Conservation (phyloP, 257 asterid genomes). For the Ballota nigra region DNA sequence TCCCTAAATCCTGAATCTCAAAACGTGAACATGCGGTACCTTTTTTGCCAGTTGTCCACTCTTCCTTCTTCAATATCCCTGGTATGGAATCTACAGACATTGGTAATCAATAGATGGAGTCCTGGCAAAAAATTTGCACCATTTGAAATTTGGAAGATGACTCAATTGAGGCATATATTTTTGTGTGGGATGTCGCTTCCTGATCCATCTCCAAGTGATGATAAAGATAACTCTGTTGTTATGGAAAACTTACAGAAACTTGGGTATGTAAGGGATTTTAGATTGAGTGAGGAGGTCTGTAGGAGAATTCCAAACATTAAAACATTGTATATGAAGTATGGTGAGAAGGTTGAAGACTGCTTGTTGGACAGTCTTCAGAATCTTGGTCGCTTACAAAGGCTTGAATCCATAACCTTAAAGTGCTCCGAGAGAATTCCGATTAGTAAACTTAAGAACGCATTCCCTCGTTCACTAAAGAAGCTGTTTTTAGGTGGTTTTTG, state of each 20-base stretch:
- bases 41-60: background rate
- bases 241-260: conserved; percentile 4
- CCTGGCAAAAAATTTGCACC: background rate
- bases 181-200: background rate
- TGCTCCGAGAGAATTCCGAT: background rate
- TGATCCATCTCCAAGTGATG: background rate
- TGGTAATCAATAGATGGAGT: background rate
- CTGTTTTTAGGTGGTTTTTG: background rate
- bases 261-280: background rate
- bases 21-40: background rate
- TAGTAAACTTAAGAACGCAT: background rate
- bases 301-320: conserved; percentile 2
- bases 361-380: background rate
- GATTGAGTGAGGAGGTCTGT: conserved; percentile 5
- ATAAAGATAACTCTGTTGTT: background rate
- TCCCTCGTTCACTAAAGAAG: background rate
- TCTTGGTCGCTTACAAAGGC: background rate
- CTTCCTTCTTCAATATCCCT: background rate
- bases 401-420: background rate
- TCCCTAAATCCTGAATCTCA: background rate
- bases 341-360: background rate
- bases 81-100: conserved; percentile 7
- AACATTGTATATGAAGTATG: background rate
- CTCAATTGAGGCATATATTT: background rate
- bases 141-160: conserved; percentile 4